Evolutionary conservation across 257 asterid species (phyloP), one percentile per base, ranked within the genome.

Genomic region (Solanum acaule): DNA sequence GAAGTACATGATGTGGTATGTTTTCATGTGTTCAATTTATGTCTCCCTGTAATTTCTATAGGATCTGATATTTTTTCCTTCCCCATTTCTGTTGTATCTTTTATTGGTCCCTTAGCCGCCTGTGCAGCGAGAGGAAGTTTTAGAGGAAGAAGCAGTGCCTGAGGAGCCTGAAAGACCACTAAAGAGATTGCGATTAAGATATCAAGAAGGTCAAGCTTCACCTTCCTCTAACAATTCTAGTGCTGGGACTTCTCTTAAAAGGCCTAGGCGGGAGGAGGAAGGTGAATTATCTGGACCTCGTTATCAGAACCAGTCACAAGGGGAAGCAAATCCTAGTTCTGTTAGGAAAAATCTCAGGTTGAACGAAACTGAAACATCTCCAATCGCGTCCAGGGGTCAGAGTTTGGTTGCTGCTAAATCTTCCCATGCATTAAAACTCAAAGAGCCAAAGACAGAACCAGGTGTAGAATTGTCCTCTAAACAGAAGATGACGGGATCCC

Each of bases 211-310:
- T 87, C 94, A 93, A 89, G 78, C 88, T 86, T 96, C 94, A 84
- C 38, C 83, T 52, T 72, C 65, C 15, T 6, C 27, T 37, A 52
- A 73, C 31, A 86, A 83, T 81, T 56, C 88, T 37, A 61, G 82
- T 71, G 87, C 89, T 65, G 89, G 42, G 76, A 73, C 86, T 86
- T 92, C 91, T 33, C 90, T 90, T 29, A 38, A 92, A 88, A 89
- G 9, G 86, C 95, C 94, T 56, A 94, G 93, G 92, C 98, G 91
- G 82, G 96, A 95, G 91, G 96, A 94, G 11, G 79, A 84, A 77
- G 97, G 90, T 65, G 88, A n/a, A 40, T 38, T 92, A 73, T 90
- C 91, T 67, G 91, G 90, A 71, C 76, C n/a, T 76, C 88, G 68
- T 72, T 63, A 52, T 56, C 88, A 20, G 78, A 88, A 89, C 89